Base-by-base conservation (phyloP, 257 asterid species). In the Coffea canephora region DNA sequence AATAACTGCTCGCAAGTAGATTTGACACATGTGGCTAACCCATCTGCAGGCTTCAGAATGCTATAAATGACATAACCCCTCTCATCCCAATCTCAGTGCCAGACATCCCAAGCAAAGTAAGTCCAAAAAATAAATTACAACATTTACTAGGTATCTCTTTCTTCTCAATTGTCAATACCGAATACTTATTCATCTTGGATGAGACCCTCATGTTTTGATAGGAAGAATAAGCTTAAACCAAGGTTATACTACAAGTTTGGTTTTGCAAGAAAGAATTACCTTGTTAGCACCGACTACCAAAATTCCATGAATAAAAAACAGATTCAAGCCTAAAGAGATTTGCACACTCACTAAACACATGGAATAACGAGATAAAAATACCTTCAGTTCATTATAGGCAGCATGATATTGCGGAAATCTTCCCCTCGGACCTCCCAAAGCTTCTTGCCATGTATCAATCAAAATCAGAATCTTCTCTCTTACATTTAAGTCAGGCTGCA, bases 391-490 rank as follows among this genome's bases (percentile, higher is more conserved):
- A 82, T 89, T 93, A 87, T 92, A 96, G 80, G 99, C 97, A 87
- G 94, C 90, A 85, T 85, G 80, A 78, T 88, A 96, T 81, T 93
- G 99, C 80, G 97, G 98, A 87, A 91, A 94, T 89, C 89, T 89
- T 82, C 95, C 99, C 79, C 87, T 75, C 11, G 94, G 85, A 12
- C 99, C 99, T 75, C 97, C 98, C 69, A 94, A 84, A 79, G 97
- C 98, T 88, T 87, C 98, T 90, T 96, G 99, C 98, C 97, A 94
- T 77, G 95, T 80, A 88, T 96, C 99, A 65, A 96, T 88, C 92
- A 96, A 79, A 80, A 82, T 84, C 77, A 96, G 89, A 79, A 96
- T 94, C 93, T 96, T 96, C 92, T 96, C 99, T 86, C 98, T 88
- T 83, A 96, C 99, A 78, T 83, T 89, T 78, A 94, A 86, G 86